These are phyloP conservation scores for Triglochin maritima DNA, from an alignment of 106 monocot species.

Conservation along the genomic window DNA sequence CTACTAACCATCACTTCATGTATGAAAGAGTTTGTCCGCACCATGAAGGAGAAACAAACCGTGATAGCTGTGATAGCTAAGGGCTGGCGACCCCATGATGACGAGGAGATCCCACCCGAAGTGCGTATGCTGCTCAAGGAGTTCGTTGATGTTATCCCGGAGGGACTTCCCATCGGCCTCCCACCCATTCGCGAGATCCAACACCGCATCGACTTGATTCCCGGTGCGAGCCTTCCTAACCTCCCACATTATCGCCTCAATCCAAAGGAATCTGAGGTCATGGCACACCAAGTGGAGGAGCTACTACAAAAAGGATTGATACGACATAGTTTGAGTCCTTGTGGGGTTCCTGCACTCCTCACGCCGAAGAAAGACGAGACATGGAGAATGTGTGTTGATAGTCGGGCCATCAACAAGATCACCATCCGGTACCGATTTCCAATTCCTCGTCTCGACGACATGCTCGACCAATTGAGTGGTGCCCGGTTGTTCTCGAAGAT, in stretches of 20 bases:
- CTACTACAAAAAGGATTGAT: background rate
- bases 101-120: background rate
- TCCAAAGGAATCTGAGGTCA: background rate
- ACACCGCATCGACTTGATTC: background rate
- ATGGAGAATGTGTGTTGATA: constrained; percentile 1
- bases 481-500: background rate
- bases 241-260: background rate
- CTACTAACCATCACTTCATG: too few relatives aligned
- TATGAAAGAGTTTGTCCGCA: background rate
- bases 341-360: background rate
- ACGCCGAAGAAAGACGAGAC: constrained; percentile 4
- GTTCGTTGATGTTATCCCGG: background rate
- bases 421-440: constrained; percentile 3
- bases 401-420: background rate
- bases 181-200: background rate
- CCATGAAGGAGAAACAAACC: background rate
- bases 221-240: background rate
- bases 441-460: constrained; percentile 2
- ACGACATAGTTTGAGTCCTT: background rate
- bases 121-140: background rate
- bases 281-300: background rate
- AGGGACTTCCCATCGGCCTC: background rate
- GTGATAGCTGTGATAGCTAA: background rate
- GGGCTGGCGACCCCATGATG: background rate
- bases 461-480: background rate